Evolutionary conservation across 192 early-diverging fungal genomes (phyloP).

Genomic region (Thamnidium elegans): DNA sequence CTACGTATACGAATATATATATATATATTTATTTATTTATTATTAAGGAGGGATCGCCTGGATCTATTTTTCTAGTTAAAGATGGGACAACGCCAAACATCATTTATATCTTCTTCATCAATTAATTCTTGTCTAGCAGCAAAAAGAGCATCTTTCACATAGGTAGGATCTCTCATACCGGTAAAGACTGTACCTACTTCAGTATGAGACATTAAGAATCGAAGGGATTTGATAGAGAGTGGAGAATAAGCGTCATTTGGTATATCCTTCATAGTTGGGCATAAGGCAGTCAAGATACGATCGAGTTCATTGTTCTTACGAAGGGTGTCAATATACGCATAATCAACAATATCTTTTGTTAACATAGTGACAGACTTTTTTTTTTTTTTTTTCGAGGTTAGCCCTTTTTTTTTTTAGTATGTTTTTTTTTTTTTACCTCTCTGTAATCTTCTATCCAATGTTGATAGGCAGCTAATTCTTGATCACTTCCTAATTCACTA

Average conservation of each 20-base stretch:
- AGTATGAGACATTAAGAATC: conserved; percentile 43
- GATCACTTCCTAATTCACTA: background rate
- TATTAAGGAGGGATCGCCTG: background rate
- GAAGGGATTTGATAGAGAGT: conserved; percentile 50
- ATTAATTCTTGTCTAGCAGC: conserved; percentile 33
- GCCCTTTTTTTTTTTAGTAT: too few species aligned
- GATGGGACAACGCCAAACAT: conserved; percentile 40
- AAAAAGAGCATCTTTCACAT: conserved; percentile 56
- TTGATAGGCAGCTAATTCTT: background rate
- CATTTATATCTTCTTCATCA: conserved; percentile 30
- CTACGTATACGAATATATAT: too few species aligned
- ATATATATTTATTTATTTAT: too few species aligned
- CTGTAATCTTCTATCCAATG: background rate
- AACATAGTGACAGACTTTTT: conserved; percentile 20
- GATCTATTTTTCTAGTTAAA: background rate
- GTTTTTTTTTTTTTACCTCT: background rate
- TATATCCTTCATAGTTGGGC: conserved; percentile 30
- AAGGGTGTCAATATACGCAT: conserved; percentile 50
- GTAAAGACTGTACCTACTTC: conserved; percentile 56
- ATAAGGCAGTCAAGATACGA: conserved; percentile 43
- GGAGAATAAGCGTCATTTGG: conserved; percentile 42
- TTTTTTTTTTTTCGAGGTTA: background rate
- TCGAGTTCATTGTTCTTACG: conserved; percentile 56
- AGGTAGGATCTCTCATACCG: conserved; percentile 57
- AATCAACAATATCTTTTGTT: conserved; percentile 37